Evolutionary conservation across 2,329 filamentous ascomycete species (phyloP), one percentile per base, ranked within the genome.

Genomic region (Trichoderma sp.): DNA sequence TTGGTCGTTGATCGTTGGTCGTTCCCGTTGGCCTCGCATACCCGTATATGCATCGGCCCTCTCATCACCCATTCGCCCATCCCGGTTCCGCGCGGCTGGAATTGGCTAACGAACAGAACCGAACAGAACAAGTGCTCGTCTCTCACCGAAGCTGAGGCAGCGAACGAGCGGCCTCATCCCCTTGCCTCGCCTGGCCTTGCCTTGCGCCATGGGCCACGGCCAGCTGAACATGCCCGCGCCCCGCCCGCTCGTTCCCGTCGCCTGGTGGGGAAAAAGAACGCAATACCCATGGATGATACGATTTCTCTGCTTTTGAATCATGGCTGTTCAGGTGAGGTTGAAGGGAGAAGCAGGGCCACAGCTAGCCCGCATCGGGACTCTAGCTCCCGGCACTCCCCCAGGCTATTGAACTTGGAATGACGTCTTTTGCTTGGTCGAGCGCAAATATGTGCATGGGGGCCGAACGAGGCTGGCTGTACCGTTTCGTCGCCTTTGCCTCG

Each of bases 81-180:
- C 63, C 29, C 1, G 63, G 24, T 38, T 45, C 63, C 35, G 63
- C 35, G 63, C 35, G 35, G 63, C 63, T 66, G 63, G 63, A 35
- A 66, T 38, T 38, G 35, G 35, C 35, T 16, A 38, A 38, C 35
- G 3, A 38, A 38, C 35, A 38, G 33, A 35, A 35, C 33, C 12
- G 33, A 35, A n/a, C 45, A 8, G 45, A 21, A 53, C n/a, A 21
- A 21, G 45, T 53, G 18, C 45, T 53, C 53, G 67, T 53, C 67
- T 53, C 56, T 71, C 21, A 71, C 67, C 67, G 67, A 71, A 71
- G 67, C 67, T 60, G 67, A 45, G 7, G 41, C 41, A 45, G n/a
- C 45, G n/a, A 53, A 6, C 21, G 63, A 66, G 63, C 63, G 41
- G 63, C 63, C 63, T 66, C 63, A 45, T 18, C 53, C 67, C 50